Percentiles rank a stretch among this genome's conserved stretches.
Evolutionary conservation across 768 basidiomycete species (phyloP).

Genomic region (Panaeolus cyanescens): DNA sequence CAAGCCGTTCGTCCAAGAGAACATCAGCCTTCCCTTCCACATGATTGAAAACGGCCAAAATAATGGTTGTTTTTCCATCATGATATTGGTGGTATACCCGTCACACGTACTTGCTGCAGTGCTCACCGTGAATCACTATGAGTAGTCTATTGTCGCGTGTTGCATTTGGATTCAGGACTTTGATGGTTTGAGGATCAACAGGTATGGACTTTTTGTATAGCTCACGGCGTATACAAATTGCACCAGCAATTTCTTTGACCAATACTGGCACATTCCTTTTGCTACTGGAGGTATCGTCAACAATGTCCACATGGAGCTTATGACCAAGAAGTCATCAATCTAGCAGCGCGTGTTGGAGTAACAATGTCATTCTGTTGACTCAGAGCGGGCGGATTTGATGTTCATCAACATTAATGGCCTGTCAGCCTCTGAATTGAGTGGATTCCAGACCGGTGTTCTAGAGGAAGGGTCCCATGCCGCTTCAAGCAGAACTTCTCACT

Average conservation of each 20-base stretch:
- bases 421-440: too few species aligned
- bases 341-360: neutral
- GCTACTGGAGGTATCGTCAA: neutral
- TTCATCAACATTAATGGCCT: neutral
- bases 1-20: neutral
- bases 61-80: neutral
- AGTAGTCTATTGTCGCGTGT: constrained; percentile 1
- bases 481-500: too few species aligned
- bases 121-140: constrained; percentile 4
- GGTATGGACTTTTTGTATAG: neutral
- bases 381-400: neutral
- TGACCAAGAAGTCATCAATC: neutral
- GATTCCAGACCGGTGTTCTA: neutral
- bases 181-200: neutral
- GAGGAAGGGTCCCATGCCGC: constrained; percentile 3
- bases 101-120: constrained; percentile 4
- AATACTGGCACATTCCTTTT: neutral
- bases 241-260: neutral
- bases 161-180: neutral
- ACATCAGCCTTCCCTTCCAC: neutral
- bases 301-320: neutral
- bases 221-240: neutral
- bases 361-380: neutral
- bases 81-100: constrained; percentile 4
- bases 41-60: neutral